Conservation (phyloP, 2,329 filamentous ascomycete genomes). For the Cladosporium sp. region DNA sequence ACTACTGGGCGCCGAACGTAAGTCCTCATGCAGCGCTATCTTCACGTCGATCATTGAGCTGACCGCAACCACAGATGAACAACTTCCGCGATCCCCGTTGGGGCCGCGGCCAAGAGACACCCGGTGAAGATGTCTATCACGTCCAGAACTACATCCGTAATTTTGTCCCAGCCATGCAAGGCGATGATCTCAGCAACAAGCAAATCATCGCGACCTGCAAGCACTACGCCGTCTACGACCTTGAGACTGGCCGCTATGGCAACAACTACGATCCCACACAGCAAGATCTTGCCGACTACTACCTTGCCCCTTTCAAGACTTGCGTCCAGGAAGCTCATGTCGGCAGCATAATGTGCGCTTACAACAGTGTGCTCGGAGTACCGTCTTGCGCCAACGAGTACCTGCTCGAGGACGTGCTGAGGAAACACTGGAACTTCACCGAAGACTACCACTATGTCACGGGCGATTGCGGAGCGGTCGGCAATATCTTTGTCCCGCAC, state of each 20-base stretch:
- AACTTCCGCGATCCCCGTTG: conserved; percentile 22
- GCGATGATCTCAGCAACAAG: conserved; percentile 33
- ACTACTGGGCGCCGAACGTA: conserved; percentile 66
- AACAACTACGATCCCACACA: conserved; percentile 57
- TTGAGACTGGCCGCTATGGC: conserved; percentile 35
- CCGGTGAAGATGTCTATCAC: conserved; percentile 41
- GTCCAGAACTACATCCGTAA: conserved; percentile 30
- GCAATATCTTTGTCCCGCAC: conserved; percentile 55
- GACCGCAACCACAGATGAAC: conserved; percentile 4
- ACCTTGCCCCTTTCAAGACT: conserved; percentile 62
- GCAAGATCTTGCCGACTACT: conserved; percentile 64
- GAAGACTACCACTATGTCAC: conserved; percentile 58
- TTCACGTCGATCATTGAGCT: background rate
- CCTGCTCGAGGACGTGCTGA: conserved; percentile 60
- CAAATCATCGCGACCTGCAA: conserved; percentile 42
- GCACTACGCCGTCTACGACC: conserved; percentile 36
- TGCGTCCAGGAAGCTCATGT: conserved; percentile 43
- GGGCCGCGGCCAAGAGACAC: conserved; percentile 30
- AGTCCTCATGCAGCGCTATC: conserved; percentile 39
- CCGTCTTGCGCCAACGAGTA: conserved; percentile 62
- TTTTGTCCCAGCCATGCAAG: conserved; percentile 32
- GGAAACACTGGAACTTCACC: conserved; percentile 63
- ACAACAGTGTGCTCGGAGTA: conserved; percentile 60
- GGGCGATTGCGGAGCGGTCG: conserved; percentile 62
- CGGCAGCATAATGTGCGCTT: conserved; percentile 55